Conservation (phyloP, 1,139 yeast species). For the Sugiyamaella novakii region DNA sequence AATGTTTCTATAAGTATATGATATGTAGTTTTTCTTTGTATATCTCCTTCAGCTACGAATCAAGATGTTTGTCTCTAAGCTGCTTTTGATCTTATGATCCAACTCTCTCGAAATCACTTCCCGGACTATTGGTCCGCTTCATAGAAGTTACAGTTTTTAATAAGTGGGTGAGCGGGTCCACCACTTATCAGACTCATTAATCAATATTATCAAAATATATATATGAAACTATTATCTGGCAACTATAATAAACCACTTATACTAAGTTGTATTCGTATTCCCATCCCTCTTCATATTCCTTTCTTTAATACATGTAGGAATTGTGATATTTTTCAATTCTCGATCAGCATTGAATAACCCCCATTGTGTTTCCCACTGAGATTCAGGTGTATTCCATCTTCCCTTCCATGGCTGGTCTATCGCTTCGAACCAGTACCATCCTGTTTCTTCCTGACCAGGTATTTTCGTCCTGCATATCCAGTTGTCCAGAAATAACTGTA, state of each 20-base stretch:
- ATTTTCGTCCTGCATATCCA: constrained; percentile 50
- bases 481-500: constrained; percentile 52
- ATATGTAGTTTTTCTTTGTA: too few relatives aligned
- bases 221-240: constrained; percentile 12
- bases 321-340: constrained; percentile 43
- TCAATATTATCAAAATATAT: constrained; percentile 5
- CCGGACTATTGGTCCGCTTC: too few relatives aligned
- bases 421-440: constrained; percentile 70
- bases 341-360: constrained; percentile 60
- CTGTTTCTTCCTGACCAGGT: constrained; percentile 38
- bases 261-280: constrained; percentile 3
- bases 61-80: too few relatives aligned
- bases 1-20: too few relatives aligned
- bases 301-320: constrained; percentile 33
- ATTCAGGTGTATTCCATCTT: constrained; percentile 51
- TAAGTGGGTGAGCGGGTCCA: too few relatives aligned
- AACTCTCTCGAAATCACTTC: too few relatives aligned
- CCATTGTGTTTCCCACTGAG: constrained; percentile 72
- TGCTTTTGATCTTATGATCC: too few relatives aligned
- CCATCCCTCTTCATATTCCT: too few relatives aligned
- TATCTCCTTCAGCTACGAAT: too few relatives aligned
- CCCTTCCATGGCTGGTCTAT: constrained; percentile 75
- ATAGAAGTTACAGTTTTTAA: too few relatives aligned
- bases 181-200: not conserved
- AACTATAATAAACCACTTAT: not conserved